Conservation (phyloP, 1,284 basidiomycete species). For the Malassezia vespertilionis region DNA sequence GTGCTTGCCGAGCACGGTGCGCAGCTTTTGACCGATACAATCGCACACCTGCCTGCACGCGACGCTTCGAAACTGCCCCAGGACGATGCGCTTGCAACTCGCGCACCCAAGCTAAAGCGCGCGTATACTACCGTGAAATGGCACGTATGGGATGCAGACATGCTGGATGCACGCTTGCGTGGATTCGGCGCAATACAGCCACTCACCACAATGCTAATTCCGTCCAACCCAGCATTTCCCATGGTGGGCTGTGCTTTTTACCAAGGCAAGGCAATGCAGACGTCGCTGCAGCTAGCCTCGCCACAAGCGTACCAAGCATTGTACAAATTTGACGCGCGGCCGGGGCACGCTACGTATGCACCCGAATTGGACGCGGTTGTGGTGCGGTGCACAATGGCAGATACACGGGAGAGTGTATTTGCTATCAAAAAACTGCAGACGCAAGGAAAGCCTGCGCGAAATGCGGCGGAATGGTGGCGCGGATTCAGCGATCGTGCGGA, state of each 20-base stretch:
- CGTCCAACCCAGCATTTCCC: no score
- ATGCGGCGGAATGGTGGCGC: constrained; percentile 23
- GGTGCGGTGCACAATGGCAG: constrained; percentile 4
- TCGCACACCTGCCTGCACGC: constrained; percentile 55
- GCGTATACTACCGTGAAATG: constrained; percentile 21
- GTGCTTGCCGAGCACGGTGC: constrained; percentile 53
- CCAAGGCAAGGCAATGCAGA: neutral
- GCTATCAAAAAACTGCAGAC: constrained; percentile 19
- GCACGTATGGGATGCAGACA: constrained; percentile 21
- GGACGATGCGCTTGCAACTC: constrained; percentile 12
- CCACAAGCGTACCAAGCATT: neutral
- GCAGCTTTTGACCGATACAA: constrained; percentile 58
- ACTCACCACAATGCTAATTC: no score
- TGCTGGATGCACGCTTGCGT: constrained; percentile 26
- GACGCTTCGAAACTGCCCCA: constrained; percentile 50
- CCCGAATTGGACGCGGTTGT: constrained; percentile 7
- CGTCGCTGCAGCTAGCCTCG: neutral
- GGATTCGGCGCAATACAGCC: constrained; percentile 25
- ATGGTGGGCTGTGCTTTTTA: no score
- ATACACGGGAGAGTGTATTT: neutral
- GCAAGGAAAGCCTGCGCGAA: constrained; percentile 20
- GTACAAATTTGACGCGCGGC: neutral
- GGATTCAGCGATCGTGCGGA: constrained; percentile 28
- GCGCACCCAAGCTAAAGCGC: constrained; percentile 29
- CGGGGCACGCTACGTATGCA: constrained; percentile 17